These are phyloP conservation scores for Coelastrella sp. DNA, from an alignment of 139 green algal species.

Conservation along the genomic window DNA sequence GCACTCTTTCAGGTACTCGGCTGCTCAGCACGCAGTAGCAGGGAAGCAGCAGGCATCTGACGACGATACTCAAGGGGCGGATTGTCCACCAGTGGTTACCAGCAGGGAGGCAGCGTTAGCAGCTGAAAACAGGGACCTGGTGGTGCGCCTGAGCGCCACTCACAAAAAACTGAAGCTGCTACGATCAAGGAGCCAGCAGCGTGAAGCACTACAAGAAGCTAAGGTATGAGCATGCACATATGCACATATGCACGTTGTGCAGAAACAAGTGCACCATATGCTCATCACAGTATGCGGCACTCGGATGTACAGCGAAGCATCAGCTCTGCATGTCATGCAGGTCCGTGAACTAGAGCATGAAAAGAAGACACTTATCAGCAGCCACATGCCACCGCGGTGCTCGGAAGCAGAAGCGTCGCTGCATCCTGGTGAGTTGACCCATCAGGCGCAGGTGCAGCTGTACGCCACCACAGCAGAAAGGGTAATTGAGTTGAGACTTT, in stretches of 20 bases:
- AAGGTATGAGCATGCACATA: slow-evolving; percentile 1
- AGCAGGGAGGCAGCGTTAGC: slow-evolving; percentile 11
- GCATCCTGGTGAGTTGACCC: slow-evolving; percentile 7
- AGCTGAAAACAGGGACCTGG: slow-evolving; percentile 52
- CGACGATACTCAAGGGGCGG: background rate
- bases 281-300: no score
- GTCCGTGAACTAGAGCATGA: slow-evolving; percentile 17
- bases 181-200: slow-evolving; percentile 16
- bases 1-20: no score
- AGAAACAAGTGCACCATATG: no score
- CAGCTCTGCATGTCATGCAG: slow-evolving; percentile 26
- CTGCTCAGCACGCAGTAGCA: no score
- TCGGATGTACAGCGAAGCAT: no score
- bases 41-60: no score
- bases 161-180: slow-evolving; percentile 56
- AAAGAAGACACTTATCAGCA: background rate
- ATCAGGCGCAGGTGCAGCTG: background rate
- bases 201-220: slow-evolving; percentile 38
- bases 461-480: background rate
- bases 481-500: background rate
- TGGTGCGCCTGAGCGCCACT: slow-evolving; percentile 35
- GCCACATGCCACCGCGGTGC: background rate
- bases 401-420: background rate
- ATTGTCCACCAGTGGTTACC: background rate
- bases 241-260: background rate